phyloP scores from a whole-genome alignment of 2,329 filamentous ascomycete genomes.

The Neofusicoccum parvum region DNA sequence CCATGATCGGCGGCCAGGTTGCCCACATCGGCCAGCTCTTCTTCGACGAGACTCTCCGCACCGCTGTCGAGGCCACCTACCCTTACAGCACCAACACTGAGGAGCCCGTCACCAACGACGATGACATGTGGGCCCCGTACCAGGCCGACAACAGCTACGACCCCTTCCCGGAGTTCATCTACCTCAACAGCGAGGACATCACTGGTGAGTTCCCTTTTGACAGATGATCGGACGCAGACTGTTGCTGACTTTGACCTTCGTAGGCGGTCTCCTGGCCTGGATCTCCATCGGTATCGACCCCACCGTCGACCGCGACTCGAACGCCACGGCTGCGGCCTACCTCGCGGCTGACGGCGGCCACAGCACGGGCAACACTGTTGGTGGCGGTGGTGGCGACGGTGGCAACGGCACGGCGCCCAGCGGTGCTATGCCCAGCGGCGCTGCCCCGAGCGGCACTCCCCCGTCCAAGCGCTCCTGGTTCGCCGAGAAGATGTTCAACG shows the following conservation, averaged over 20 bases:
- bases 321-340: constrained; percentile 18
- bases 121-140: constrained; percentile 33
- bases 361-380: constrained; percentile 19
- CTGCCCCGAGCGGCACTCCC: constrained; percentile 1
- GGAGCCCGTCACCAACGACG: constrained; percentile 50
- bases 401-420: background rate
- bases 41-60: constrained; percentile 62
- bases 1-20: constrained; percentile 51
- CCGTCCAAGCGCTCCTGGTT: constrained; percentile 7
- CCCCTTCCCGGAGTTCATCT: constrained; percentile 60
- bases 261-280: constrained; percentile 38
- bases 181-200: constrained; percentile 38
- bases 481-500: constrained; percentile 12
- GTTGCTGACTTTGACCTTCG: background rate
- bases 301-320: constrained; percentile 5
- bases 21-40: constrained; percentile 67
- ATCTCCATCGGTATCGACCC: constrained; percentile 24
- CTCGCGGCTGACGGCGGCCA: constrained; percentile 18
- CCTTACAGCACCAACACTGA: constrained; percentile 51
- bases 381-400: background rate
- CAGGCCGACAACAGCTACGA: constrained; percentile 37
- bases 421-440: constrained; percentile 15
- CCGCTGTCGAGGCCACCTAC: constrained; percentile 48
- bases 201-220: constrained; percentile 33
- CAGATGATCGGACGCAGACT: constrained; percentile 25